A percentile compares a stretch with the other conserved stretches of the same genome.
Evolutionary conservation across 305 asterid species (phyloP).

Genomic region (Fraxinus velutina): DNA sequence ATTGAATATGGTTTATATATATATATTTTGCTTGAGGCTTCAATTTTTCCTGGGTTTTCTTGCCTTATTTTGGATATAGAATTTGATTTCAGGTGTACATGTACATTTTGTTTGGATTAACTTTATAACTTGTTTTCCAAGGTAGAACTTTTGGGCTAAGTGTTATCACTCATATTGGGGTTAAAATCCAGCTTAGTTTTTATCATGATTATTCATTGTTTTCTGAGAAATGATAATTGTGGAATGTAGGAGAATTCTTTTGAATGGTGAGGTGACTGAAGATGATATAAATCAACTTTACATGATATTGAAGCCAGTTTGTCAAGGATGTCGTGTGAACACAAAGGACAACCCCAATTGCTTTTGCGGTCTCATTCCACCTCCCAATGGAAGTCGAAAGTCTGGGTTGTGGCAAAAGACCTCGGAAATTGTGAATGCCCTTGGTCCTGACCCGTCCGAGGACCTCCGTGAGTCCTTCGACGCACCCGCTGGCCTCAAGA

Average conservation of each 20-base stretch:
- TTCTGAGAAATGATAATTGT: not conserved
- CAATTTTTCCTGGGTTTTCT: not conserved
- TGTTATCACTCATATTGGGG: not conserved
- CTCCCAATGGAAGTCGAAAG: conserved; percentile 78
- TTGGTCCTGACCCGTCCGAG: conserved; percentile 79
- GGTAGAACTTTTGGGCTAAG: not conserved
- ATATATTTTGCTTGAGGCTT: not conserved
- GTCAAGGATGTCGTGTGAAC: conserved; percentile 94
- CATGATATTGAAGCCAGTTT: conserved; percentile 77
- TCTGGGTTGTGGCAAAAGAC: conserved; percentile 94
- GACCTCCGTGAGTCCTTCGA: conserved; percentile 70
- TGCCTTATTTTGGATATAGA: not conserved
- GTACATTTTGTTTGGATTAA: not conserved
- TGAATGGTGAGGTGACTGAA: conserved; percentile 52
- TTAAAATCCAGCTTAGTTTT: not conserved
- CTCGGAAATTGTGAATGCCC: conserved; percentile 71
- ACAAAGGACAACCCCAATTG: conserved; percentile 97
- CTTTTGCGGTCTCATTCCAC: conserved; percentile 90
- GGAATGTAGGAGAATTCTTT: conserved; percentile 64
- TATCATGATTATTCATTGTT: not conserved
- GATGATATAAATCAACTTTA: conserved; percentile 78
- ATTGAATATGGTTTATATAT: not conserved
- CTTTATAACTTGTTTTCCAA: not conserved
- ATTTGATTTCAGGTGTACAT: not conserved
- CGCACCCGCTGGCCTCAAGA: conserved; percentile 95